These are phyloP conservation scores for Gracilaria domingensis DNA, from an alignment of 23 red algal genomes.

Conservation along the genomic window DNA sequence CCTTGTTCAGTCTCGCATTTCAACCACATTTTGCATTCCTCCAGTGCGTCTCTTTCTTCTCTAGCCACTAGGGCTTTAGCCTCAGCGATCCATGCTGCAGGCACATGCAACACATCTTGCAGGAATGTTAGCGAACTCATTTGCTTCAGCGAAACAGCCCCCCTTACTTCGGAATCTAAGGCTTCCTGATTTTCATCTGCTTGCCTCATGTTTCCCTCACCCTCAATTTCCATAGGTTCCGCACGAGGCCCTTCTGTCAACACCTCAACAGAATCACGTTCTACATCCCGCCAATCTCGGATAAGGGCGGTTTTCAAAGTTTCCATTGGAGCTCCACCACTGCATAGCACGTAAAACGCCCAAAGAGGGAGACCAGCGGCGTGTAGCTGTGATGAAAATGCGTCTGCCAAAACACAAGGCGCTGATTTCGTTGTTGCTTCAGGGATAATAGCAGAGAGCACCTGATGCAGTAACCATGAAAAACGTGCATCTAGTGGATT, in stretches of 20 bases:
- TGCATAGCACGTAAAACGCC: constrained; percentile 71
- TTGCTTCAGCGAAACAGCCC: background rate
- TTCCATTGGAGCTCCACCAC: constrained; percentile 18
- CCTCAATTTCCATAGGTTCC: constrained; percentile 13
- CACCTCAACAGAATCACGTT: constrained; percentile 42
- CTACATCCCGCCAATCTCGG: constrained; percentile 39
- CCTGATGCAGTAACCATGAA: constrained; percentile 65
- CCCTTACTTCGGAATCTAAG: background rate
- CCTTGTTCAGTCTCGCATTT: constrained; percentile 29
- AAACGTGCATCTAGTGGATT: constrained; percentile 50
- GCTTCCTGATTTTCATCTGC: constrained; percentile 1
- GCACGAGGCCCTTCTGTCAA: background rate
- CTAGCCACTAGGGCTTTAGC: constrained; percentile 44
- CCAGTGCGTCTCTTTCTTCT: constrained; percentile 1
- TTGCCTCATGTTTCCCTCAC: background rate
- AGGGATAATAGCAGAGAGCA: constrained; percentile 48
- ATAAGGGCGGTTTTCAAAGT: constrained; percentile 40
- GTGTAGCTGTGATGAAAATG: constrained; percentile 46
- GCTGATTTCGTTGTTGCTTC: constrained; percentile 36
- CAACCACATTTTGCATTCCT: constrained; percentile 64
- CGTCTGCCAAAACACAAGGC: constrained; percentile 29
- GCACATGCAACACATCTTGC: constrained; percentile 34
- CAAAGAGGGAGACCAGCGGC: constrained; percentile 48
- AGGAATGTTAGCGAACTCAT: constrained; percentile 25
- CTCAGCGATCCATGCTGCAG: constrained; percentile 45